phyloP scores from a whole-genome alignment of 352 stramenopile genomes.

The Phytophthora citricola region DNA sequence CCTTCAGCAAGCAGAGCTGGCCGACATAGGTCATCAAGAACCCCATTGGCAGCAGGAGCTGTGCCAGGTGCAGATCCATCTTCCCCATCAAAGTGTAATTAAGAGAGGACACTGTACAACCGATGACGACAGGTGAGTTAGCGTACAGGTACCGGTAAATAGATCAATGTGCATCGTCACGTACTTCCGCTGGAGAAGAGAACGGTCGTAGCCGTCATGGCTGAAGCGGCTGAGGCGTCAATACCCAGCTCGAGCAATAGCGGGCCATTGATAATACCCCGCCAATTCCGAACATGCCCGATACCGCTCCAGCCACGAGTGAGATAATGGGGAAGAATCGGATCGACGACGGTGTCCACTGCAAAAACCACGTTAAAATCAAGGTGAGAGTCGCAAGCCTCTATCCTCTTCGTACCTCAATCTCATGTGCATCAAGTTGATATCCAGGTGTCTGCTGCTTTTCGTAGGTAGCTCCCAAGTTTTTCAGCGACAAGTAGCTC shows the following conservation, averaged over 20 bases:
- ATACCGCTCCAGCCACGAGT: conserved; percentile 38
- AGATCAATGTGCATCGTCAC: no score
- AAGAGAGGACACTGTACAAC: conserved; percentile 28
- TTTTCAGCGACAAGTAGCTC: conserved; percentile 67
- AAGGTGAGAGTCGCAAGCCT: neutral
- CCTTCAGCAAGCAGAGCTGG: conserved; percentile 58
- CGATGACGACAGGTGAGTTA: neutral
- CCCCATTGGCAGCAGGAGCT: conserved; percentile 62
- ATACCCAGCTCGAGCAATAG: conserved; percentile 87
- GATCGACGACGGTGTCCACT: conserved; percentile 49
- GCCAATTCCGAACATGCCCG: conserved; percentile 95
- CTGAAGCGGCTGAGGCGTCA: conserved; percentile 62
- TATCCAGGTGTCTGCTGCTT: conserved; percentile 57
- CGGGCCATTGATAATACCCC: conserved; percentile 96
- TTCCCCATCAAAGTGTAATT: conserved; percentile 62
- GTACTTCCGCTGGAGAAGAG: conserved; percentile 55
- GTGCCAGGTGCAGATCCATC: conserved; percentile 54
- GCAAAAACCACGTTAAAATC: neutral
- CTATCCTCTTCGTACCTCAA: conserved; percentile 33
- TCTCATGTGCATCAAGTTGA: conserved; percentile 52
- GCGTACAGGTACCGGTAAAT: no score
- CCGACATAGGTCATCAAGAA: conserved; percentile 65
- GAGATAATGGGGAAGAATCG: conserved; percentile 91
- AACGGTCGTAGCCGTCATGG: conserved; percentile 50
- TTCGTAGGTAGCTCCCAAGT: conserved; percentile 51